These are phyloP conservation scores for Penicillium odoratum DNA, from an alignment of 495 filamentous ascomycete genomes.

Conservation along the genomic window DNA sequence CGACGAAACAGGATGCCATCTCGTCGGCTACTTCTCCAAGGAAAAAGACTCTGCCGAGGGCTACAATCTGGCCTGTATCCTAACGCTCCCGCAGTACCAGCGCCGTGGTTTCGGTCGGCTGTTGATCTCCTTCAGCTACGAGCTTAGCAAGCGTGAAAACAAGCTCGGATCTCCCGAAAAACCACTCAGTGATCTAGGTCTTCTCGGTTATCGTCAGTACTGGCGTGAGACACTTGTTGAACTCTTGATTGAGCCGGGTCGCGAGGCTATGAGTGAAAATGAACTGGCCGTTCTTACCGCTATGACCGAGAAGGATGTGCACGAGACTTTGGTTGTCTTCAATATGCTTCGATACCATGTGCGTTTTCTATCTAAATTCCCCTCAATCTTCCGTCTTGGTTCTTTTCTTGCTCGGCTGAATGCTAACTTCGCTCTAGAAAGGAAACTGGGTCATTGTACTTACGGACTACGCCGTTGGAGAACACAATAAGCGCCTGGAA, in stretches of 20 bases:
- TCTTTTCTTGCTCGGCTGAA: conserved; percentile 19
- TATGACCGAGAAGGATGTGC: conserved; percentile 94
- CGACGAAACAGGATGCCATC: conserved; percentile 82
- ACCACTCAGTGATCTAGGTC: conserved; percentile 87
- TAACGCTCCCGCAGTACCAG: conserved; percentile 94
- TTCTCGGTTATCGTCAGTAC: conserved; percentile 91
- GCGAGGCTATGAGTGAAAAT: conserved; percentile 75
- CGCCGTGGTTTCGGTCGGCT: conserved; percentile 89
- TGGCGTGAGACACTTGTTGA: conserved; percentile 95
- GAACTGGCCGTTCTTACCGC: conserved; percentile 73
- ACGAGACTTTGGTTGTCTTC: conserved; percentile 86
- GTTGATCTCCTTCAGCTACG: conserved; percentile 96
- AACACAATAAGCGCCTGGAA: conserved; percentile 67
- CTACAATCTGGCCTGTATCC: conserved; percentile 97
- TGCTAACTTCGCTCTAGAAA: conserved; percentile 50
- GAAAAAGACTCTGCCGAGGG: conserved; percentile 95
- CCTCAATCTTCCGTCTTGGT: neutral
- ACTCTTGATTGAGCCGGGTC: conserved; percentile 60
- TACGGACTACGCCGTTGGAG: conserved; percentile 76
- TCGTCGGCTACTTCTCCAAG: conserved; percentile 97
- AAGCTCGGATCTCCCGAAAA: conserved; percentile 97
- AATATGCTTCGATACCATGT: conserved; percentile 92
- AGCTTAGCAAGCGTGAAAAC: conserved; percentile 90
- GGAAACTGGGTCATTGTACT: conserved; percentile 89
- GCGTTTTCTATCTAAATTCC: conserved; percentile 22